Conservation (phyloP, 1,284 basidiomycete species). For the Takashimella tepidaria region DNA sequence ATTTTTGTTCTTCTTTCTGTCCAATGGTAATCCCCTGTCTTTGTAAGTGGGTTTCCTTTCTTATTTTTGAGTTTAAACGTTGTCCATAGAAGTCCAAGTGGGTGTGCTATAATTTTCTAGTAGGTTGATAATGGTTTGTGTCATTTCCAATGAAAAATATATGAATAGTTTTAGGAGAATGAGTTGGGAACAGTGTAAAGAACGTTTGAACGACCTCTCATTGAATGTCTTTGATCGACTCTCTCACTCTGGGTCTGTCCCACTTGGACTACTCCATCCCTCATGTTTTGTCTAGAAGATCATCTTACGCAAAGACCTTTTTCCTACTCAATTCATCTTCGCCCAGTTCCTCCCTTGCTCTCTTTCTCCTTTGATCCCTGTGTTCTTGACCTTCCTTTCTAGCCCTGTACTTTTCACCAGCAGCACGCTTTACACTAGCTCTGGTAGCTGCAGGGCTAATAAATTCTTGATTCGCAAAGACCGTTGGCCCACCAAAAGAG, state of each 20-base stretch:
- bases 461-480: constrained; percentile 96
- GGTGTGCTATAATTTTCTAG: too few species aligned
- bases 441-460: constrained; percentile 80
- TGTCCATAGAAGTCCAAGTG: too few species aligned
- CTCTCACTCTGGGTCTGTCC: neutral
- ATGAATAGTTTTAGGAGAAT: too few species aligned
- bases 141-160: too few species aligned
- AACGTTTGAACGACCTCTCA: too few species aligned
- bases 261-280: neutral
- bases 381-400: constrained; percentile 75
- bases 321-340: constrained; percentile 79
- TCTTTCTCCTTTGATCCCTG: constrained; percentile 60
- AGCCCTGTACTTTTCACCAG: constrained; percentile 72
- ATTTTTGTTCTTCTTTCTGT: neutral
- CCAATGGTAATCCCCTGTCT: too few species aligned
- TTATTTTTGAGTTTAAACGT: too few species aligned
- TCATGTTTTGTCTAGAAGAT: neutral
- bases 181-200: too few species aligned
- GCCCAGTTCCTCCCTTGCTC: constrained; percentile 55
- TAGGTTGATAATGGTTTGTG: too few species aligned
- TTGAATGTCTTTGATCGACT: neutral
- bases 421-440: constrained; percentile 63
- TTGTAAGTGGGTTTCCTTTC: too few species aligned
- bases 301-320: constrained; percentile 75
- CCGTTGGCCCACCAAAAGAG: constrained; percentile 87